These are phyloP conservation scores for Leishmania lainsoni DNA, from an alignment of 208 protist species.

Conservation along the genomic window DNA sequence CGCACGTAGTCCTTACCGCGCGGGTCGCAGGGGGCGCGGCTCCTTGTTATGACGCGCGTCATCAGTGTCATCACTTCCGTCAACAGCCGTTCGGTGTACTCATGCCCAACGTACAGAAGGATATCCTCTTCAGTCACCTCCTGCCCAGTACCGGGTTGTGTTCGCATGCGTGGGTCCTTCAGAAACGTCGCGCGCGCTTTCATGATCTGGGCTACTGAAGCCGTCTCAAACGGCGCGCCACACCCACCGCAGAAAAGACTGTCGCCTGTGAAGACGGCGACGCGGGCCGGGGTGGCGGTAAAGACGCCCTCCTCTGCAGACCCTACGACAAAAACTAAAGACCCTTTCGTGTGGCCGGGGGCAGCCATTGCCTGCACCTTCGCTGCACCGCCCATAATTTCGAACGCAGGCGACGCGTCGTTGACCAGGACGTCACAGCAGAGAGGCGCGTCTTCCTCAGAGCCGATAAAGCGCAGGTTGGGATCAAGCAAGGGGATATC, in stretches of 20 bases:
- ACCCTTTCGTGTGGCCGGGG: conserved; percentile 84
- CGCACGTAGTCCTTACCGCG: conserved; percentile 27
- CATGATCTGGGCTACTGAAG: conserved; percentile 46
- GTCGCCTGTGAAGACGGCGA: conserved; percentile 93
- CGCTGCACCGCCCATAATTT: conserved; percentile 51
- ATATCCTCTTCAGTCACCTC: conserved; percentile 55
- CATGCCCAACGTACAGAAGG: conserved; percentile 78
- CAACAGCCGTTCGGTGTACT: conserved; percentile 77
- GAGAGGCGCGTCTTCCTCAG: conserved; percentile 61
- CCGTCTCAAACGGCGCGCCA: conserved; percentile 91
- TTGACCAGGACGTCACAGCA: conserved; percentile 59
- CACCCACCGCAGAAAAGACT: conserved; percentile 93
- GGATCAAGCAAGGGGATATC: conserved; percentile 18
- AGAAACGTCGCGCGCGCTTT: conserved; percentile 51
- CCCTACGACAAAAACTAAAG: conserved; percentile 71
- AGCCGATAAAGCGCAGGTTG: conserved; percentile 71
- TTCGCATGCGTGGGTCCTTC: conserved; percentile 40
- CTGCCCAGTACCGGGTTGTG: conserved; percentile 67
- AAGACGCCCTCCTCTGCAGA: conserved; percentile 44
- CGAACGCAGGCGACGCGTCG: conserved; percentile 44
- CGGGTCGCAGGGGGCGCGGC: neutral
- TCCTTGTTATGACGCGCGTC: conserved; percentile 18
- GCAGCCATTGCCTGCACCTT: conserved; percentile 60
- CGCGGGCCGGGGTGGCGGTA: conserved; percentile 22
- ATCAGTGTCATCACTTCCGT: conserved; percentile 44